Base-by-base conservation (phyloP, 768 basidiomycete genomes). In the Naganishia antarctica region DNA sequence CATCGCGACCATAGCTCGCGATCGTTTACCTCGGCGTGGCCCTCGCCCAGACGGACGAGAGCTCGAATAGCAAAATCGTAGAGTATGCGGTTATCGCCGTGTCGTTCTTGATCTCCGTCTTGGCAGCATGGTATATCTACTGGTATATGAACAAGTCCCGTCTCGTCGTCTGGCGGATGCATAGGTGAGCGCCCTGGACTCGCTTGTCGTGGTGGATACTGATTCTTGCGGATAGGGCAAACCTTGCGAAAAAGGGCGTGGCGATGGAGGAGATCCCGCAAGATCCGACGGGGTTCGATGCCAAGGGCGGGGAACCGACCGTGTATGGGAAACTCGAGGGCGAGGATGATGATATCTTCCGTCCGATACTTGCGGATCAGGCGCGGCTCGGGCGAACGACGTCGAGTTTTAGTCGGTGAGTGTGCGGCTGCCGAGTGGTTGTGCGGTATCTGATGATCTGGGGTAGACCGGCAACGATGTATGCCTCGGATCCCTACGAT, bases 1-100 rank as follows among this genome's bases (percentile, higher is more conserved):
- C 21, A 3, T 31, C 28, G 21, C 34, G 21, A 89, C 4, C 76
- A 72, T 89, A 96, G 75, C 87, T 96, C 70, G 83, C 91, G 69
- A 89, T 88, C 8, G 92, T 96, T 13, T 96, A 96, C 72, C 82
- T 93, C 16, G 91, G 91, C 37, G 90, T 77, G n/a, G 64, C 75
- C 8, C 69, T 78, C 68, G 67, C 70, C 11, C 68, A 69, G 18
- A 71, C 69, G 67, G 21, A 78, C 76, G 43, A 76, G 75, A 68
- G 67, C 45, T 70, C 74, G 2, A 81, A 81, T 67, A 83, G 85
- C 72, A 84, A 81, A 66, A 84, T 87, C 66, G 83, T 91, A 66
- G 86, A 85, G 60, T 83, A 88, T 66, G 74, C 81, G 4, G 87
- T 92, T 4, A 77, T 91, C 29, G 86, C 73, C 6, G 60, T 87